phyloP scores from a whole-genome alignment of 805 yeast species.

The Starmerella vaccinii region DNA sequence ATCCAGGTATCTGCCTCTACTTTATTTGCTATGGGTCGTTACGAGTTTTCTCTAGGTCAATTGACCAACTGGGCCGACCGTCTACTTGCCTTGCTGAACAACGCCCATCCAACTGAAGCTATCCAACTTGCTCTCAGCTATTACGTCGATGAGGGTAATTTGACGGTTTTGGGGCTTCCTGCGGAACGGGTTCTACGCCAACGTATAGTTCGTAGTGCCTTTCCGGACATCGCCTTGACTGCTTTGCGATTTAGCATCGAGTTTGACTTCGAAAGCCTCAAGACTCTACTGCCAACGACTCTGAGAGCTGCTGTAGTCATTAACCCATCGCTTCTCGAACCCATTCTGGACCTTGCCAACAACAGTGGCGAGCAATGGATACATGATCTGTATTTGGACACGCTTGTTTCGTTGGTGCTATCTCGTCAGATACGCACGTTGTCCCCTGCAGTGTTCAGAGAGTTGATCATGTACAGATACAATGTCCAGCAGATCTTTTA shows the following conservation, averaged over 20 bases:
- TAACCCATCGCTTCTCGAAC: conserved; percentile 33
- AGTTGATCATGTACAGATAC: conserved; percentile 44
- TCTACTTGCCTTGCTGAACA: conserved; percentile 39
- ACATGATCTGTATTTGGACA: conserved; percentile 39
- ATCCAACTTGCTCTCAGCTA: conserved; percentile 45
- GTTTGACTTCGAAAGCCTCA: conserved; percentile 28
- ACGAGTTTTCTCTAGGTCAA: conserved; percentile 48
- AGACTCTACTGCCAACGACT: conserved; percentile 33
- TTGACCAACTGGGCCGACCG: conserved; percentile 62
- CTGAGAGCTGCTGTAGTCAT: conserved; percentile 33
- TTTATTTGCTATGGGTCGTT: conserved; percentile 44
- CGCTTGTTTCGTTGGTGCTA: conserved; percentile 44
- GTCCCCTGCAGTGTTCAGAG: conserved; percentile 55
- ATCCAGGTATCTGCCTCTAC: conserved; percentile 37
- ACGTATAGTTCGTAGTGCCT: conserved; percentile 40
- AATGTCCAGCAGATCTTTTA: conserved; percentile 57
- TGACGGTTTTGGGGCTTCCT: conserved; percentile 52
- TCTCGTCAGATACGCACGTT: conserved; percentile 39
- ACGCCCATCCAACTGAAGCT: conserved; percentile 45
- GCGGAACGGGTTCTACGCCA: conserved; percentile 37
- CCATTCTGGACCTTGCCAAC: conserved; percentile 38
- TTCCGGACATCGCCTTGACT: conserved; percentile 49
- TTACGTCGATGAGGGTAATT: conserved; percentile 41
- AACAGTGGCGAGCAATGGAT: conserved; percentile 26
- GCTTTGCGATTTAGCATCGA: conserved; percentile 39